A percentile compares a stretch with the other conserved stretches of the same genome.
Evolutionary conservation across 1,139 yeast genomes (phyloP).

Genomic region (Nadsonia commutata): DNA sequence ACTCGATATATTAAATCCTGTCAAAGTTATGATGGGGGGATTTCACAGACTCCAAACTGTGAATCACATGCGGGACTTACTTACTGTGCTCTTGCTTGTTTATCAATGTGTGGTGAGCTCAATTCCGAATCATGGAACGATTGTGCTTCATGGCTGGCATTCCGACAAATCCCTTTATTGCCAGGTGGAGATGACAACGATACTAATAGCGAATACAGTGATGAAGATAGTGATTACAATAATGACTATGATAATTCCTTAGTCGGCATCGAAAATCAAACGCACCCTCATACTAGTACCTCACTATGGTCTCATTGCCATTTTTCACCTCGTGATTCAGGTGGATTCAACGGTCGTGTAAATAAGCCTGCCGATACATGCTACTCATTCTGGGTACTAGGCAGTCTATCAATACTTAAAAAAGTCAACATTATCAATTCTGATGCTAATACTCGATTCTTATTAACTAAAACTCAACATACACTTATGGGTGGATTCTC

Average conservation of each 20-base stretch:
- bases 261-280: background rate
- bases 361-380: constrained; percentile 84
- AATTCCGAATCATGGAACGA: constrained; percentile 21
- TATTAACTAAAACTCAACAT: constrained; percentile 51
- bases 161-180: constrained; percentile 33
- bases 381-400: constrained; percentile 81
- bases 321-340: constrained; percentile 18
- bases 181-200: background rate
- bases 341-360: constrained; percentile 81
- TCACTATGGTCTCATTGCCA: background rate
- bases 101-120: constrained; percentile 30
- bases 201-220: background rate
- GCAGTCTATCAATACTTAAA: constrained; percentile 35
- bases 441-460: constrained; percentile 28
- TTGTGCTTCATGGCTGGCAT: constrained; percentile 45
- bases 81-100: constrained; percentile 65
- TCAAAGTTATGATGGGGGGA: constrained; percentile 53
- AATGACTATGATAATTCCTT: constrained; percentile 25
- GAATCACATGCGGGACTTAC: constrained; percentile 87
- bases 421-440: constrained; percentile 25
- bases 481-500: constrained; percentile 64
- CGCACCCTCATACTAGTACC: background rate
- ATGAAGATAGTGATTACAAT: constrained; percentile 18
- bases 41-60: constrained; percentile 32
- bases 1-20: constrained; percentile 30